Conservation (phyloP, 805 yeast genomes). For the Kuraishia capsulata region DNA sequence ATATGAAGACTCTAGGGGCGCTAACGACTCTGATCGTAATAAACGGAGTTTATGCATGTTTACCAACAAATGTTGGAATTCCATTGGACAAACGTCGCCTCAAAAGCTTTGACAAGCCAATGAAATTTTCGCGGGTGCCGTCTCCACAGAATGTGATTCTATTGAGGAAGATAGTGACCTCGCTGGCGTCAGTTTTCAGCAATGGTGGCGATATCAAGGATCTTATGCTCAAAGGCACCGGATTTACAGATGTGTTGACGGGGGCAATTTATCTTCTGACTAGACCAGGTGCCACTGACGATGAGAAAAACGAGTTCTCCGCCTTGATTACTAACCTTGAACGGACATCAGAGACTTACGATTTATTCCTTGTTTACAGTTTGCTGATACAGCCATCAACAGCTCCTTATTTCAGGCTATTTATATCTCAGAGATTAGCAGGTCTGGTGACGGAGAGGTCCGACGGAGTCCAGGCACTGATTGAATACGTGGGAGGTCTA, state of each 20-base stretch:
- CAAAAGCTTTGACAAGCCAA: slow-evolving; percentile 29
- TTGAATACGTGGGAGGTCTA: slow-evolving; percentile 71
- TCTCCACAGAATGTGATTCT: slow-evolving; percentile 9
- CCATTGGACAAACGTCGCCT: slow-evolving; percentile 53
- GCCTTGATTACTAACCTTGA: slow-evolving; percentile 23
- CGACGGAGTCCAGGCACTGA: slow-evolving; percentile 58
- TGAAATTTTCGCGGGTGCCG: slow-evolving; percentile 13
- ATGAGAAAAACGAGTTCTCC: slow-evolving; percentile 2
- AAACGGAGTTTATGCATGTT: slow-evolving; percentile 61
- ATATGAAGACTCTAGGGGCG: slow-evolving; percentile 64
- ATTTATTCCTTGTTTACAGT: slow-evolving; percentile 52
- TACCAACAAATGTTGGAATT: slow-evolving; percentile 50
- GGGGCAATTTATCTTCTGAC: slow-evolving; percentile 34
- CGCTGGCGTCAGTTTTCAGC: slow-evolving; percentile 25
- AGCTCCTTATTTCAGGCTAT: slow-evolving; percentile 34
- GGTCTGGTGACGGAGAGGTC: slow-evolving; percentile 44
- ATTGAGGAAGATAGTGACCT: slow-evolving; percentile 14
- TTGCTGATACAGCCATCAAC: slow-evolving; percentile 42
- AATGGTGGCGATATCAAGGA: slow-evolving; percentile 40
- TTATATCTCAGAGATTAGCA: slow-evolving; percentile 42
- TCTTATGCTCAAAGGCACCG: slow-evolving; percentile 54
- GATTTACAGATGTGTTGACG: slow-evolving; percentile 50
- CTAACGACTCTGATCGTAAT: slow-evolving; percentile 56
- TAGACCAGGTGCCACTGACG: slow-evolving; percentile 15
- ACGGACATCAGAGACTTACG: slow-evolving; percentile 51